A percentile compares a stretch with the other conserved stretches of the same genome.
These are phyloP conservation scores for Fusarium sp. DNA, from an alignment of 2,329 filamentous ascomycete genomes.

Conservation along the genomic window DNA sequence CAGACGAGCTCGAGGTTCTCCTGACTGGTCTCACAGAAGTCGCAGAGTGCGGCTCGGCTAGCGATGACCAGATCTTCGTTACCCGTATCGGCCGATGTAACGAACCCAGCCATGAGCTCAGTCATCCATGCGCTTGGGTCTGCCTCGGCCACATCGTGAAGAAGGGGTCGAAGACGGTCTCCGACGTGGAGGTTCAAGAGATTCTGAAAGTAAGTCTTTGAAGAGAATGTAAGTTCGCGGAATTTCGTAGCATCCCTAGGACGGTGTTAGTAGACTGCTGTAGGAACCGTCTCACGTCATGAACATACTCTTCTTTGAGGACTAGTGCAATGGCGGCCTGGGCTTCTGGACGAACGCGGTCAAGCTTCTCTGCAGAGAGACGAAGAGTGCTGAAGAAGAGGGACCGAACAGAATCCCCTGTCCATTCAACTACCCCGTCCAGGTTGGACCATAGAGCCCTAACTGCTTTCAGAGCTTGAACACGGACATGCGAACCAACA, in stretches of 20 bases:
- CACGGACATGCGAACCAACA: conserved; percentile 85
- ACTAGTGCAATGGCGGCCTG: conserved; percentile 64
- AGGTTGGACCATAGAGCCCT: conserved; percentile 68
- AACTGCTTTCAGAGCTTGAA: conserved; percentile 84
- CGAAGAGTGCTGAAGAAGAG: conserved; percentile 69
- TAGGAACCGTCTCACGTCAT: not conserved
- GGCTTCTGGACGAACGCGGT: conserved; percentile 81
- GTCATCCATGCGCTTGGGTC: conserved; percentile 57
- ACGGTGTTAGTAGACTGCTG: conserved; percentile 38
- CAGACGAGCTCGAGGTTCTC: conserved; percentile 60
- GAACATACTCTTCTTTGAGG: conserved; percentile 59
- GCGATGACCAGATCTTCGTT: conserved; percentile 80
- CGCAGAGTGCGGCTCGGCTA: conserved; percentile 73
- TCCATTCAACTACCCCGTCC: conserved; percentile 29
- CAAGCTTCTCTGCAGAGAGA: conserved; percentile 88
- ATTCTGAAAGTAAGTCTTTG: conserved; percentile 67
- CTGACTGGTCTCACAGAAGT: conserved; percentile 60
- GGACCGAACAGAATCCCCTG: conserved; percentile 49
- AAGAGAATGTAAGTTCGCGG: conserved; percentile 64
- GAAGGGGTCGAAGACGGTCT: conserved; percentile 51
- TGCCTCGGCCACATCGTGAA: conserved; percentile 51
- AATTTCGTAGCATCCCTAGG: conserved; percentile 53
- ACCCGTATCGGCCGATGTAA: conserved; percentile 81
- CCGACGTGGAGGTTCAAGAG: conserved; percentile 62
- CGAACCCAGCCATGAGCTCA: conserved; percentile 73